Evolutionary conservation across 768 basidiomycete genomes (phyloP).

Genomic region (Leucosporidium scottii): DNA sequence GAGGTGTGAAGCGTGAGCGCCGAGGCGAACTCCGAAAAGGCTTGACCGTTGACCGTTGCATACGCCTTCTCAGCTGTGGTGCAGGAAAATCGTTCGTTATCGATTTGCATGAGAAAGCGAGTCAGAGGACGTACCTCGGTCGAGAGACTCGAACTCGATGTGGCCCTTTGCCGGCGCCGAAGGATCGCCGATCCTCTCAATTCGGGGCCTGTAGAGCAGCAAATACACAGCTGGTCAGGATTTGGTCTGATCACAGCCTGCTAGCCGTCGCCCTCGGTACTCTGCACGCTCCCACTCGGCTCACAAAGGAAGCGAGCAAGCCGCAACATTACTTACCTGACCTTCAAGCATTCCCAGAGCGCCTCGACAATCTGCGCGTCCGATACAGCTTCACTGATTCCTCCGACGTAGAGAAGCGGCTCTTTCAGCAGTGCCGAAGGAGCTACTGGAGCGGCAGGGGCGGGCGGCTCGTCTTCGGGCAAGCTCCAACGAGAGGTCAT

Average conservation of each 20-base stretch:
- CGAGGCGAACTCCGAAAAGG: not conserved
- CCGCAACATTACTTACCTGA: not conserved
- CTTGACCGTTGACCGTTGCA: constrained; percentile 12
- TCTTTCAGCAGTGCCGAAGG: not conserved
- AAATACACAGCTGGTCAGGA: not conserved
- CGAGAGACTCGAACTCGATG: constrained; percentile 23
- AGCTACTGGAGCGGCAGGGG: not conserved
- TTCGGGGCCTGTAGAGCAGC: not conserved
- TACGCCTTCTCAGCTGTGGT: constrained; percentile 22
- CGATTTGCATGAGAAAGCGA: too few relatives aligned
- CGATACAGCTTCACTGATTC: not conserved
- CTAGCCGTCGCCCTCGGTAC: not conserved
- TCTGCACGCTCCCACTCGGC: not conserved
- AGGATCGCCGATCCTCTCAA: not conserved
- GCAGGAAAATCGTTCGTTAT: too few relatives aligned
- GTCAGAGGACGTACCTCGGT: not conserved
- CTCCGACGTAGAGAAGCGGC: constrained; percentile 10
- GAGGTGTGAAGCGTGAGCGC: constrained; percentile 37
- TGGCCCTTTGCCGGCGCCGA: not conserved
- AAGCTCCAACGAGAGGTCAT: not conserved
- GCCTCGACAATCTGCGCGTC: constrained; percentile 12
- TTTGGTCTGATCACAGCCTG: not conserved
- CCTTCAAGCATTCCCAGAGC: constrained; percentile 9
- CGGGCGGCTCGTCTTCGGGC: too few relatives aligned
- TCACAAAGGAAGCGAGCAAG: not conserved